Evolutionary conservation across 2,329 filamentous ascomycete species (phyloP), one percentile per base, ranked within the genome.

Genomic region (Cytospora mali): DNA sequence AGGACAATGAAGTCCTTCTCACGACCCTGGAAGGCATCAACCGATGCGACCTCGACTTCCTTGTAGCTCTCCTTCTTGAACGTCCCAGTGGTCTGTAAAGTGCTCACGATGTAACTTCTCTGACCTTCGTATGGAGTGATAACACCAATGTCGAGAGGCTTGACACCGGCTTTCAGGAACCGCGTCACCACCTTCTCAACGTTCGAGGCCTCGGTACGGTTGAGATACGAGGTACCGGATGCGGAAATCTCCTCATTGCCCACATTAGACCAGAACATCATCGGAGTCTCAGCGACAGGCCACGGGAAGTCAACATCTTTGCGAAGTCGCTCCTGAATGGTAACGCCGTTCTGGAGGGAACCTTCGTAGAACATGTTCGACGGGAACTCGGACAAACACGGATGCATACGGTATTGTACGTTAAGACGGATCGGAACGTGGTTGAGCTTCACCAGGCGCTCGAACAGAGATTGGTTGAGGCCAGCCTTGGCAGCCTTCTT

Each of bases 321-420:
- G 66, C 94, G 89, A 67, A 98, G 84, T 65, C 95, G 89, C 72
- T 96, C 90, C 69, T 92, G 88, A 74, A 91, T 91, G 0, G 93
- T 96, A 53, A 99, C 92, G 73, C 95, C 95, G 70, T 99, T 99
- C 76, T 99, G 95, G 61, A 99, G 83, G 61, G 92, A 95, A 23
- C 95, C 95, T 71, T 98, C 95, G 76, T 99, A 99, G 76, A 99
- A 99, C 95, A 99, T 98, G 79, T 98, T 98, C 64, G 94, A 98
- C 0, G 95, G 95, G 71, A 99, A 99, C 71, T 96, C 91, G 1
- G 95, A 98, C 49, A 99, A 83, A 73, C 94, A 97, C 28, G 95
- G 95, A 73, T 99, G 95, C 95, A 99, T 99, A 73, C 95, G 94
- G 75, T 99, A 99, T 75, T 99, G 95, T 42, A 97, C 93, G 70